Evolutionary conservation across 768 basidiomycete genomes (phyloP), one percentile per base, ranked within the genome.

Genomic region (Lentinula lateritia): DNA sequence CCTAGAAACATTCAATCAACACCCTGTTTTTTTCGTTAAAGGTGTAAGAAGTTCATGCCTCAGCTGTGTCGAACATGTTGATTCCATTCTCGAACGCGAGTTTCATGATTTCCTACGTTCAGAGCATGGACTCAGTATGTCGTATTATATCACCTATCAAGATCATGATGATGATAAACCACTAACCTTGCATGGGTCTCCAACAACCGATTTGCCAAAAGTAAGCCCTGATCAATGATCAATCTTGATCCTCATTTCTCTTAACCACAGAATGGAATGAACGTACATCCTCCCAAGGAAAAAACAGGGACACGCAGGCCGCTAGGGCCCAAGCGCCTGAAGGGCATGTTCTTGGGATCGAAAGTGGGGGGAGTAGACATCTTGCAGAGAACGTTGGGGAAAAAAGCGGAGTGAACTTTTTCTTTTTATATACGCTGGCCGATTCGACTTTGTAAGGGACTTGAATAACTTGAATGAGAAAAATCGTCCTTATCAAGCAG

Each of bases 31-130:
- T 23, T 20, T 38, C 38, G 12, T 12, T 20, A 8, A 38, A 6
- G 2, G 5, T 20, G 9, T 23, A 43, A 41, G 16, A 55, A 8
- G 8, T 13, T 35, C 20, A 16, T 8, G 28, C 55, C 67, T 90
- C 88, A 0, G 88, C 88, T 16, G 83, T 87, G 66, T 90, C 86
- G 66, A 89, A 86, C 81, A 88, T 85, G 73, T 89, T 90, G 75
- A 90, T 85, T 0, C 90, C 89, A 69, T 81, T 76, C 60, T 93
- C 89, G 64, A 88, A 92, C 2, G 89, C 90, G 6, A 80, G 78
- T 72, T 88, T 86, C 72, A 93, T 87, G 66, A 92, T 86, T 45
- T 93, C 92, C 83, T 87, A 60, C 6, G 20, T 57, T 55, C 15
- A 46, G 18, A 36, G 52, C 32, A 41, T 45, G 13, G 35, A 18